These are phyloP conservation scores for Elongisporangium undulatum DNA, from an alignment of 352 stramenopile species.

Conservation along the genomic window DNA sequence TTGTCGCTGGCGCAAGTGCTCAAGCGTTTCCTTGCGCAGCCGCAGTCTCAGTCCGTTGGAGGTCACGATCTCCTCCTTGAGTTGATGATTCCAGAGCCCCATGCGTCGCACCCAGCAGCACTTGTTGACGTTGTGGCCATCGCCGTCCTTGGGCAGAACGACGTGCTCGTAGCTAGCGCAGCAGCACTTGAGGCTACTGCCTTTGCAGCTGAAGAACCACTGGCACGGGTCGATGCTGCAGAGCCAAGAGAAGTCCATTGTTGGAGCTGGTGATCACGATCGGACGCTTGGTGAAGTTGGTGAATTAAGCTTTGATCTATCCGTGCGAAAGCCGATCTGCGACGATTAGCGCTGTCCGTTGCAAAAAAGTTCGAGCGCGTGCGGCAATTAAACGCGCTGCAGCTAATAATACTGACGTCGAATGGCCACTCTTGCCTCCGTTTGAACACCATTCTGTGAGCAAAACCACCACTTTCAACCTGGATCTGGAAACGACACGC, in stretches of 20 bases:
- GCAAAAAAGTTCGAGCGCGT: not conserved
- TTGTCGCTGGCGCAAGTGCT: not conserved
- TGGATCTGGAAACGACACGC: not conserved
- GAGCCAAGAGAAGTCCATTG: not conserved
- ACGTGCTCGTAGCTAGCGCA: slow-evolving; percentile 1
- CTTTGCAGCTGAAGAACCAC: slow-evolving; percentile 4
- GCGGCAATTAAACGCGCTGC: too few species aligned
- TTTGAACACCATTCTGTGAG: not conserved
- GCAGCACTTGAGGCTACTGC: not conserved
- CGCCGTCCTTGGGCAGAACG: slow-evolving; percentile 2
- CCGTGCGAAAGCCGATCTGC: not conserved
- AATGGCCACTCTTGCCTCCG: not conserved
- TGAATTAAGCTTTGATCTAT: not conserved
- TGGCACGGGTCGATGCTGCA: not conserved
- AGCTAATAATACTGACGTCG: too few species aligned
- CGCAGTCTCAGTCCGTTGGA: slow-evolving; percentile 4
- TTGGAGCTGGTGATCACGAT: not conserved
- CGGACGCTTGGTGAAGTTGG: not conserved
- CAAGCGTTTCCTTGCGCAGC: slow-evolving; percentile 3
- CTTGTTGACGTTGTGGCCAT: slow-evolving; percentile 6
- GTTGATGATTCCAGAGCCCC: not conserved
- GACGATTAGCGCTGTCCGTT: not conserved
- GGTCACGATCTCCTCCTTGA: slow-evolving; percentile 5
- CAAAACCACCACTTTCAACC: not conserved
- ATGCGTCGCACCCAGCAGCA: slow-evolving; percentile 4